Conservation (phyloP, 2,329 filamentous ascomycete genomes). For the Trichoderma sp. region DNA sequence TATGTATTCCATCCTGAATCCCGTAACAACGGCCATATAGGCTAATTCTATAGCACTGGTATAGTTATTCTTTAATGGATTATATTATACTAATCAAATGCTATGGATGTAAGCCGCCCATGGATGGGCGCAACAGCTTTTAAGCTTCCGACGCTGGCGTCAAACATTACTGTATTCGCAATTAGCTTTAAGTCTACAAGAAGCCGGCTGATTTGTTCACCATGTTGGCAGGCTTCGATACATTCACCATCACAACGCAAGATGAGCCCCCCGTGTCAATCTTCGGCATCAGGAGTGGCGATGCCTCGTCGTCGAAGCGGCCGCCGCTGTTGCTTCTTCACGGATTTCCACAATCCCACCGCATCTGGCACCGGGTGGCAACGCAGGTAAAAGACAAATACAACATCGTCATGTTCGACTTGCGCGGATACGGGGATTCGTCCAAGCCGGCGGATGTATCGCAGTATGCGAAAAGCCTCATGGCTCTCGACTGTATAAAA, state of each 20-base stretch:
- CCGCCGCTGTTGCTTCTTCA: conserved; percentile 47
- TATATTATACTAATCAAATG: too few species aligned
- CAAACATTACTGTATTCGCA: not conserved
- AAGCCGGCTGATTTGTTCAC: not conserved
- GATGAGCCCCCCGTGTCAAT: not conserved
- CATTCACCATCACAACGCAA: not conserved
- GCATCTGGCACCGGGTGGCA: conserved; percentile 50
- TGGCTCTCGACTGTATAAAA: conserved; percentile 45
- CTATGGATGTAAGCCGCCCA: not conserved
- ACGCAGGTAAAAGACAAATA: conserved; percentile 38
- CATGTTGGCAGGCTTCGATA: not conserved
- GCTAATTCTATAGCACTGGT: too few species aligned
- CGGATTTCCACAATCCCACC: conserved; percentile 51
- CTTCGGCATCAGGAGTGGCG: not conserved
- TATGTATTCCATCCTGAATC: too few species aligned
- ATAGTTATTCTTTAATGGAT: too few species aligned
- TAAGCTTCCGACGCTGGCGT: not conserved
- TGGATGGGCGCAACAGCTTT: not conserved
- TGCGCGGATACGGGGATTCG: conserved; percentile 50
- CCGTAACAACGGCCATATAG: too few species aligned
- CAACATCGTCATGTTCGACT: conserved; percentile 44
- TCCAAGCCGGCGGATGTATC: conserved; percentile 40
- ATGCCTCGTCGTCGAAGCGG: conserved; percentile 26
- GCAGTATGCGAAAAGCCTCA: conserved; percentile 45
- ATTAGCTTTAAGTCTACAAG: not conserved